phyloP scores from a whole-genome alignment of 345 rosid species.

The Brassica nigra region DNA sequence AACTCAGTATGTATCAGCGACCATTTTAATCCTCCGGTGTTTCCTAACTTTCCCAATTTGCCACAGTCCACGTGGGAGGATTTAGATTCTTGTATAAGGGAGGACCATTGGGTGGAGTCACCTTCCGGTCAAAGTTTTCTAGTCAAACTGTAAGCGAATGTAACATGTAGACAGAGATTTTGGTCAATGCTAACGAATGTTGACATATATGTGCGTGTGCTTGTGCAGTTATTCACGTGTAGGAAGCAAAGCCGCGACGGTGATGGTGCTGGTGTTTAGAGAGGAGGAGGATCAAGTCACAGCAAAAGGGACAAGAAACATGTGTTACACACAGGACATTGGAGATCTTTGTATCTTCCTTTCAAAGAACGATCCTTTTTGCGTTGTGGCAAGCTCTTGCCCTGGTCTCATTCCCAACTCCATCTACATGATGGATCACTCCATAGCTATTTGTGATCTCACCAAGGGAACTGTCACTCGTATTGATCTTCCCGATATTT shows the following conservation, averaged over 20 bases:
- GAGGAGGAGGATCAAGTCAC: conserved; percentile 3
- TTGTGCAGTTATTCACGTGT: background rate
- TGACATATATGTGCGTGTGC: background rate
- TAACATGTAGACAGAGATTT: background rate
- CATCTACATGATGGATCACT: background rate
- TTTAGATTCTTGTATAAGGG: conserved; percentile 1
- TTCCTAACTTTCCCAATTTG: background rate
- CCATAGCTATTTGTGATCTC: background rate
- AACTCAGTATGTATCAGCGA: background rate
- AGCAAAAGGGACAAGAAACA: background rate
- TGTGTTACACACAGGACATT: conserved; percentile 13
- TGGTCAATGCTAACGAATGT: background rate
- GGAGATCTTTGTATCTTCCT: conserved; percentile 10
- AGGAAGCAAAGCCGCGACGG: background rate
- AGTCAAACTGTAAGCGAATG: conserved; percentile 5
- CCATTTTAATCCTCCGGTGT: background rate
- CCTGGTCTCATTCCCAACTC: conserved; percentile 9
- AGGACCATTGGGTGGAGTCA: conserved; percentile 11
- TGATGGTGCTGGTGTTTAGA: conserved; percentile 15
- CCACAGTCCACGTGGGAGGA: conserved; percentile 4
- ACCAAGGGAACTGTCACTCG: background rate
- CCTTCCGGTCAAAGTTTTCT: conserved; percentile 8
- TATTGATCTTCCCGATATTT: background rate
- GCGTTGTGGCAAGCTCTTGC: background rate
- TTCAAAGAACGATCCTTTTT: background rate